Conservation (phyloP, 352 stramenopile genomes). For the Phytophthora crassamura region DNA sequence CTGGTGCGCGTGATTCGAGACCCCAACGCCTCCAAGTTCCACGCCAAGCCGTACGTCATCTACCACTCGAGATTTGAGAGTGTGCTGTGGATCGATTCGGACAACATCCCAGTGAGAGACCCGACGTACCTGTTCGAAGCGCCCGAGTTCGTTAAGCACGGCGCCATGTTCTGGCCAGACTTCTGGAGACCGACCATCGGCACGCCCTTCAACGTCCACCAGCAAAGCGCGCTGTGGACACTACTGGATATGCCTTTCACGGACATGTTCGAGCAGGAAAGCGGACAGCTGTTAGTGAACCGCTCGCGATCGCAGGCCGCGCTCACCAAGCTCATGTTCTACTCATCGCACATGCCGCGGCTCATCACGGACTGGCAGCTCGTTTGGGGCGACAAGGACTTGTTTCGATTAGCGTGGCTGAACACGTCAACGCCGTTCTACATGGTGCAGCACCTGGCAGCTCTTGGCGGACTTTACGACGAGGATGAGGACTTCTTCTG, state of each 20-base stretch:
- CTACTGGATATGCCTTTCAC: constrained; percentile 85
- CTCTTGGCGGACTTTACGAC: constrained; percentile 62
- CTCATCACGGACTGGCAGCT: constrained; percentile 72
- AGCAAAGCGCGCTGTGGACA: constrained; percentile 73
- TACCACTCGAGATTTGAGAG: constrained; percentile 80
- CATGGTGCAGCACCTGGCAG: constrained; percentile 65
- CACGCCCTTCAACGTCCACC: constrained; percentile 79
- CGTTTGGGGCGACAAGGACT: constrained; percentile 74
- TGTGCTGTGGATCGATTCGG: constrained; percentile 83
- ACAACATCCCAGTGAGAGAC: constrained; percentile 80
- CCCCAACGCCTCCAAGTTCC: constrained; percentile 69
- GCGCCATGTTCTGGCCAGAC: constrained; percentile 87
- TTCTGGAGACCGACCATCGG: constrained; percentile 73
- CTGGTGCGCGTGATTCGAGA: constrained; percentile 66
- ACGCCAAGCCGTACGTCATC: constrained; percentile 82
- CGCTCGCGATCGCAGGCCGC: constrained; percentile 42
- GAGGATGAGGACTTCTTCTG: constrained; percentile 67
- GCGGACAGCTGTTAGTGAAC: constrained; percentile 79
- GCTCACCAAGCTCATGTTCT: constrained; percentile 84
- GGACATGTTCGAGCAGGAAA: constrained; percentile 90
- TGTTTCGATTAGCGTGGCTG: constrained; percentile 83
- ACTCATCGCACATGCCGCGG: constrained; percentile 60
- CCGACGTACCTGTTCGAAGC: constrained; percentile 85
- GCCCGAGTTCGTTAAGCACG: constrained; percentile 61
- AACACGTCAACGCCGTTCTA: constrained; percentile 77